A percentile compares a stretch with the other conserved stretches of the same genome.
Conservation (phyloP, 192 early-diverging fungal genomes). For the Coemansia sp. region DNA sequence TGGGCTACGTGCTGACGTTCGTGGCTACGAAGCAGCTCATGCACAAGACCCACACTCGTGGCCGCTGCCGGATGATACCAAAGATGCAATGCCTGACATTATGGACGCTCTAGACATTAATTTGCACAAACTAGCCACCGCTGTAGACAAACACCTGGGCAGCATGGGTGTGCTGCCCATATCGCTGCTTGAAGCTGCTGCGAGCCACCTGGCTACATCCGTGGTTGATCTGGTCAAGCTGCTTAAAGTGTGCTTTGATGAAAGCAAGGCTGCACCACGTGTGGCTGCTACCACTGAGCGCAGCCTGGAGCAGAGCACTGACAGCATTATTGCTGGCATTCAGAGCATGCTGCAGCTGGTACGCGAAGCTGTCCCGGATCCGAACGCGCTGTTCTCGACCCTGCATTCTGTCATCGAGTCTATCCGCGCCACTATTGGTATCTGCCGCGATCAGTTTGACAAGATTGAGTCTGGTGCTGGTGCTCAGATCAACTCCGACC, state of each 20-base stretch:
- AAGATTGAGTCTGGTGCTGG: conserved; percentile 9
- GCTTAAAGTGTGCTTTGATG: conserved; percentile 49
- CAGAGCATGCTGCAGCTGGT: conserved; percentile 48
- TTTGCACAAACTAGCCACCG: conserved; percentile 66
- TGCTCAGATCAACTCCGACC: conserved; percentile 15
- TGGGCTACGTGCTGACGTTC: conserved; percentile 79
- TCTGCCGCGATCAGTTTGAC: conserved; percentile 27
- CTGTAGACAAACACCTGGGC: conserved; percentile 76
- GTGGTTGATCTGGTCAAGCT: conserved; percentile 76
- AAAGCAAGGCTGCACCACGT: conserved; percentile 44
- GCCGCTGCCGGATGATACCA: conserved; percentile 53
- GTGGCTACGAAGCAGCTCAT: conserved; percentile 57
- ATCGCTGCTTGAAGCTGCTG: conserved; percentile 77
- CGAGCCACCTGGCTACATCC: conserved; percentile 71
- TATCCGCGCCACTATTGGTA: conserved; percentile 31
- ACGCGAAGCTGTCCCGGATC: conserved; percentile 30
- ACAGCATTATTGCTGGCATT: conserved; percentile 48
- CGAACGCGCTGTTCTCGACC: conserved; percentile 39
- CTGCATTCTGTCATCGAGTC: conserved; percentile 37
- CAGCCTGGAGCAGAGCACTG: conserved; percentile 49
- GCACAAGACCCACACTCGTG: conserved; percentile 32
- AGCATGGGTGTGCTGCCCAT: conserved; percentile 64
- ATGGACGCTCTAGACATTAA: conserved; percentile 36
- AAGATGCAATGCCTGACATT: conserved; percentile 27
- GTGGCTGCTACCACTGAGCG: conserved; percentile 1